Evolutionary conservation across 805 yeast genomes (phyloP).

Genomic region (Metschnikowia gruessii): DNA sequence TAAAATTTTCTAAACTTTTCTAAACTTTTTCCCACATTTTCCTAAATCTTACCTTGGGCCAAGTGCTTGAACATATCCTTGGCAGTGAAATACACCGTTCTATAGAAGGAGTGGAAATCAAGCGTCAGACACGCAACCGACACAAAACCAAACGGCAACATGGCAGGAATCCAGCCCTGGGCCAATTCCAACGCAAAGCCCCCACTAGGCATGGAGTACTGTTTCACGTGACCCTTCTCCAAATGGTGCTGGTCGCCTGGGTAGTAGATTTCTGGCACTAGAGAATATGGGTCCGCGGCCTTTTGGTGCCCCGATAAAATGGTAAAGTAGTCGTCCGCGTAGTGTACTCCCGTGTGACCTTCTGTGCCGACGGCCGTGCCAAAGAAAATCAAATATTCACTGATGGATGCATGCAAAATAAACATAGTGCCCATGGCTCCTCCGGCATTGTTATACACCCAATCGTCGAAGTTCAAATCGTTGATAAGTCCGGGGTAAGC

Average conservation of each 20-base stretch:
- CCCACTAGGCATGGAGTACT: conserved; percentile 80
- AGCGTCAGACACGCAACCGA: conserved; percentile 78
- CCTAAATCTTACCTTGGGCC: conserved; percentile 64
- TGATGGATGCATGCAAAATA: conserved; percentile 88
- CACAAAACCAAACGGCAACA: conserved; percentile 94
- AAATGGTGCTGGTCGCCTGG: conserved; percentile 91
- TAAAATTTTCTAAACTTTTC: too few species aligned
- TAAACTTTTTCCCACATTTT: not conserved
- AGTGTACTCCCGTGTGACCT: conserved; percentile 94
- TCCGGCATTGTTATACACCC: conserved; percentile 98
- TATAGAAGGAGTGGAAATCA: conserved; percentile 64
- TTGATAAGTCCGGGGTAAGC: conserved; percentile 76
- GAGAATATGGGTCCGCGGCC: conserved; percentile 66
- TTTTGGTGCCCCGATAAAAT: conserved; percentile 76
- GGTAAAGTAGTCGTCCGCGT: conserved; percentile 96
- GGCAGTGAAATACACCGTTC: conserved; percentile 74
- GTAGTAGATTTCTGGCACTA: conserved; percentile 62
- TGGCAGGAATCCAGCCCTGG: conserved; percentile 97
- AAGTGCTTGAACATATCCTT: conserved; percentile 72
- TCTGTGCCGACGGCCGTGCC: conserved; percentile 94
- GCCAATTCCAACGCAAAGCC: conserved; percentile 92
- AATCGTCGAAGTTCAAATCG: conserved; percentile 69
- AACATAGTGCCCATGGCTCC: conserved; percentile 98
- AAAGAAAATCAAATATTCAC: conserved; percentile 89
- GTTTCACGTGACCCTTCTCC: conserved; percentile 69